These are phyloP conservation scores for Flueggea neowawraea DNA, from an alignment of 441 rosid genomes.

Conservation along the genomic window DNA sequence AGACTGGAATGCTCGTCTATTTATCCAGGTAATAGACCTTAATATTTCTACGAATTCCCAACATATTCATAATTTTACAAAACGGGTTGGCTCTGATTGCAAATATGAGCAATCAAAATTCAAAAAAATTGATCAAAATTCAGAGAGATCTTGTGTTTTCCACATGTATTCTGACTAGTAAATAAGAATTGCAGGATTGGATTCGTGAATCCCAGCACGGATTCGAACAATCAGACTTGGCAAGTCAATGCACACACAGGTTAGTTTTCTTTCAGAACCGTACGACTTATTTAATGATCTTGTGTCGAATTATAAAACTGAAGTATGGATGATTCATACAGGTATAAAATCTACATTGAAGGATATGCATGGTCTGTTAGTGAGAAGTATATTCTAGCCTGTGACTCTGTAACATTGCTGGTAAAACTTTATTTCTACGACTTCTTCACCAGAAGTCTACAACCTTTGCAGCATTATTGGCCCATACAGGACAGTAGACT, in stretches of 20 bases:
- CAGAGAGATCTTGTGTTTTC: neutral
- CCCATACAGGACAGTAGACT: slow-evolving; percentile 62
- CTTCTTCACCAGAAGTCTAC: slow-evolving; percentile 67
- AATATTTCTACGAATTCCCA: neutral
- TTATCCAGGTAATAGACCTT: slow-evolving; percentile 35
- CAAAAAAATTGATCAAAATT: too few species aligned
- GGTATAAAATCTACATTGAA: slow-evolving; percentile 83
- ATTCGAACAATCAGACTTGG: slow-evolving; percentile 54
- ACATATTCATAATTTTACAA: neutral
- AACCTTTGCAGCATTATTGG: slow-evolving; percentile 81
- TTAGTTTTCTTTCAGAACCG: slow-evolving; percentile 1
- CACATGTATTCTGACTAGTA: neutral
- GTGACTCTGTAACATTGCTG: slow-evolving; percentile 61
- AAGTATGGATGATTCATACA: slow-evolving; percentile 3
- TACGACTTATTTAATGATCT: too few species aligned
- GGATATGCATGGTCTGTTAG: slow-evolving; percentile 92
- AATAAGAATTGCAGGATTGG: slow-evolving; percentile 57
- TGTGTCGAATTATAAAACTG: neutral
- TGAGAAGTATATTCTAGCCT: slow-evolving; percentile 77
- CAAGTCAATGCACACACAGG: slow-evolving; percentile 72
- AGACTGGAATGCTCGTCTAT: slow-evolving; percentile 75
- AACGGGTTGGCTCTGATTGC: too few species aligned
- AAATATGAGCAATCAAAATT: too few species aligned
- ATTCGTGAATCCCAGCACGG: slow-evolving; percentile 51
- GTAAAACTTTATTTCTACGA: slow-evolving; percentile 61